A percentile compares a stretch with the other conserved stretches of the same genome.
These are phyloP conservation scores for Neonectria ditissima DNA, from an alignment of 2,329 filamentous ascomycete species.

Conservation along the genomic window DNA sequence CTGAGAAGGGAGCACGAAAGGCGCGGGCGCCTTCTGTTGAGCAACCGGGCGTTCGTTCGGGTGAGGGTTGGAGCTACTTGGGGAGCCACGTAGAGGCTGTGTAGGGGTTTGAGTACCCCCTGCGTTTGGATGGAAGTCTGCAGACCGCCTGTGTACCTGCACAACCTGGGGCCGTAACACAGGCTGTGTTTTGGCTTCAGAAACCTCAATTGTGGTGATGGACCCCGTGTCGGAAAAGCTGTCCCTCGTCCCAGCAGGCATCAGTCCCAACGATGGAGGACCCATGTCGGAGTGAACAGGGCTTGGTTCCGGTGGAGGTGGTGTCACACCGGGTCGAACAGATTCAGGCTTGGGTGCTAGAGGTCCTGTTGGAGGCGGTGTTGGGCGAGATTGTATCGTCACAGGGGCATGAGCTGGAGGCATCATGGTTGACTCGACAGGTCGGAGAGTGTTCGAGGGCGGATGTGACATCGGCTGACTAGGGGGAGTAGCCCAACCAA, in stretches of 20 bases:
- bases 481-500: background rate
- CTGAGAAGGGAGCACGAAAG: conserved; percentile 23
- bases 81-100: conserved; percentile 17
- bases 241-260: conserved; percentile 33
- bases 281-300: conserved; percentile 31
- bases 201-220: conserved; percentile 42
- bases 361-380: background rate
- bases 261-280: conserved; percentile 29
- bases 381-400: background rate
- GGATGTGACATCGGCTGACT: conserved; percentile 7
- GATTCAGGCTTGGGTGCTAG: background rate
- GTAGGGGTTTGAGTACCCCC: conserved; percentile 28
- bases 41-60: background rate
- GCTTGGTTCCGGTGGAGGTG: conserved; percentile 28
- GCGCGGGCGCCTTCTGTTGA: conserved; percentile 11
- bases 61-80: background rate
- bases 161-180: conserved; percentile 42
- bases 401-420: conserved; percentile 4
- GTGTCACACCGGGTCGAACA: background rate
- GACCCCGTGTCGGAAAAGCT: conserved; percentile 42
- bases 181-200: conserved; percentile 42
- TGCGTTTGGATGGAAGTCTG: conserved; percentile 32
- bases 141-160: conserved; percentile 40
- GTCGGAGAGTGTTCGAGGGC: conserved; percentile 2
- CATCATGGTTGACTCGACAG: background rate